Percentiles rank a stretch among this genome's conserved stretches.
Conservation (phyloP, 805 yeast genomes). For the Gaillardinia entomophila region DNA sequence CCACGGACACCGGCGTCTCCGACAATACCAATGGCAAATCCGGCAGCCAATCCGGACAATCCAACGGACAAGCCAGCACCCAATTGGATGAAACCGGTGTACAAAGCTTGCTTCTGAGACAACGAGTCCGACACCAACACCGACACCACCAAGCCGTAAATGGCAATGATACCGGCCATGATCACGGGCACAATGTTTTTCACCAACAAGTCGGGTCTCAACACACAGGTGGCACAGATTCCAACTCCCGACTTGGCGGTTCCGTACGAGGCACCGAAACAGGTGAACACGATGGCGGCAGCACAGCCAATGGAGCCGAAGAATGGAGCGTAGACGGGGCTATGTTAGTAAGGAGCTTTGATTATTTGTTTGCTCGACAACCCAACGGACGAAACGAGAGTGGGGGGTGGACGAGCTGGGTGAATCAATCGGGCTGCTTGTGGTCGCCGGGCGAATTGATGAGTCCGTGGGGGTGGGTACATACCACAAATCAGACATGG, state of each 20-base stretch:
- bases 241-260: slow-evolving; percentile 98
- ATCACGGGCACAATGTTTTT: slow-evolving; percentile 94
- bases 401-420: neutral
- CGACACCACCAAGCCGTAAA: slow-evolving; percentile 94
- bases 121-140: slow-evolving; percentile 91
- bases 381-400: neutral
- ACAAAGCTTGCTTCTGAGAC: slow-evolving; percentile 76
- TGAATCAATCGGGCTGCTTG: slow-evolving; percentile 4
- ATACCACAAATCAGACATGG: slow-evolving; percentile 74
- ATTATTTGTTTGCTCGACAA: slow-evolving; percentile 6
- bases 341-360: slow-evolving; percentile 19
- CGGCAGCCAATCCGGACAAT: slow-evolving; percentile 92
- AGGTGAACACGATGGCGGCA: slow-evolving; percentile 82
- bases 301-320: slow-evolving; percentile 98
- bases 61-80: slow-evolving; percentile 96
- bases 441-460: slow-evolving; percentile 24
- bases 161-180: slow-evolving; percentile 96
- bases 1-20: slow-evolving; percentile 92
- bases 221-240: slow-evolving; percentile 96
- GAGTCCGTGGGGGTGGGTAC: slow-evolving; percentile 54
- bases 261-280: slow-evolving; percentile 98
- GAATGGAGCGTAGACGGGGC: slow-evolving; percentile 59
- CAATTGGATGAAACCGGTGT: slow-evolving; percentile 96
- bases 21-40: slow-evolving; percentile 92
- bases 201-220: slow-evolving; percentile 96